Evolutionary conservation across 495 filamentous ascomycete genomes (phyloP).

Genomic region (Recurvomyces mirabilis): DNA sequence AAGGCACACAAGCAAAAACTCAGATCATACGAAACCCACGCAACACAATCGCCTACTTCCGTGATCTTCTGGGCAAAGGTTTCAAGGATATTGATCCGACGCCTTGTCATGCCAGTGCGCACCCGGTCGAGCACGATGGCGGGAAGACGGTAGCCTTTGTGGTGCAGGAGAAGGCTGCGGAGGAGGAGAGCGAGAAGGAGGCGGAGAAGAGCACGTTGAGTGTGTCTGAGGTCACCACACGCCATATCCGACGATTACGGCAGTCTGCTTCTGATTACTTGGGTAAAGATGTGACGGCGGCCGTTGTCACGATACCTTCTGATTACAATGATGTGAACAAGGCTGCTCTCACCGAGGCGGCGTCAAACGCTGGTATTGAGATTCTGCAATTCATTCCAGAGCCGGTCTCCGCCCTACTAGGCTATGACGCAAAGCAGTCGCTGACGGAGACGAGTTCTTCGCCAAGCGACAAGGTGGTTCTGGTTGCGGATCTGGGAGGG

Average conservation of each 20-base stretch:
- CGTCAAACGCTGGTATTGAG: constrained; percentile 72
- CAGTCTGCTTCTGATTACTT: constrained; percentile 81
- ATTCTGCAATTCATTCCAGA: constrained; percentile 88
- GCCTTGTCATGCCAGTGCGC: constrained; percentile 83
- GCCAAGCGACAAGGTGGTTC: constrained; percentile 64
- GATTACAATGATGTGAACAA: constrained; percentile 83
- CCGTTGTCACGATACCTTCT: constrained; percentile 87
- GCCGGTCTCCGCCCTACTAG: constrained; percentile 81
- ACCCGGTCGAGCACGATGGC: constrained; percentile 60
- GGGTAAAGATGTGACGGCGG: constrained; percentile 81
- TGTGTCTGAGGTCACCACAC: constrained; percentile 74
- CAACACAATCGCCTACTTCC: constrained; percentile 92
- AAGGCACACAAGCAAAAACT: constrained; percentile 86
- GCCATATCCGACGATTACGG: constrained; percentile 72
- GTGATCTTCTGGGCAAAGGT: constrained; percentile 85
- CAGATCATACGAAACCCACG: constrained; percentile 81
- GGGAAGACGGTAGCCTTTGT: constrained; percentile 10
- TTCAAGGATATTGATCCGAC: constrained; percentile 95
- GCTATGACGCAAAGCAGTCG: constrained; percentile 81
- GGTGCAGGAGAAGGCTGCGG: constrained; percentile 7
- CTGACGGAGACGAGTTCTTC: background rate
- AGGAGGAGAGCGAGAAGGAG: constrained; percentile 36
- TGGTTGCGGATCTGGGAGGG: constrained; percentile 88
- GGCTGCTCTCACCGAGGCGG: constrained; percentile 62
- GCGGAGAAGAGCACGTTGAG: constrained; percentile 61